Conservation (phyloP, 2,329 filamentous ascomycete genomes). For the Beauveria sp. region DNA sequence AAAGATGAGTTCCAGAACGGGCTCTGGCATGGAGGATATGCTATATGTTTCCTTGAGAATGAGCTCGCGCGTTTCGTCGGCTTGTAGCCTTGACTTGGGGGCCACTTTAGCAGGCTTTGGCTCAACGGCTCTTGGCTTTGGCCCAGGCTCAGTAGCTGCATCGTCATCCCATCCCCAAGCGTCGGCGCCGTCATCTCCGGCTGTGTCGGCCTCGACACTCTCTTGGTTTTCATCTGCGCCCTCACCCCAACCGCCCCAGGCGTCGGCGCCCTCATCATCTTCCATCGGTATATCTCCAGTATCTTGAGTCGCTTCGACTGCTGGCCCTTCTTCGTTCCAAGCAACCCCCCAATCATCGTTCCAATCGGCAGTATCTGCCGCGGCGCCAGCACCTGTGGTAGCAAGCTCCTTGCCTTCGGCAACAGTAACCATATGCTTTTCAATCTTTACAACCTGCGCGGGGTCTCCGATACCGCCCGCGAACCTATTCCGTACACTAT, state of each 20-base stretch:
- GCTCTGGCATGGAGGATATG: slow-evolving; percentile 79
- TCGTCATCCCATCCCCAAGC: slow-evolving; percentile 85
- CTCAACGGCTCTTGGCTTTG: slow-evolving; percentile 1
- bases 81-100: slow-evolving; percentile 16
- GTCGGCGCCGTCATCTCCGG: slow-evolving; percentile 45
- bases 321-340: slow-evolving; percentile 65
- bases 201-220: slow-evolving; percentile 13
- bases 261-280: slow-evolving; percentile 48
- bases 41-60: slow-evolving; percentile 79
- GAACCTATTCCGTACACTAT: slow-evolving; percentile 63
- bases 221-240: slow-evolving; percentile 21
- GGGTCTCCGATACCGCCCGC: slow-evolving; percentile 57
- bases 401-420: slow-evolving; percentile 58
- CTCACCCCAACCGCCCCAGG: slow-evolving; percentile 81
- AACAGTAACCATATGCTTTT: slow-evolving; percentile 70
- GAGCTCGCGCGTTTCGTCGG: slow-evolving; percentile 50
- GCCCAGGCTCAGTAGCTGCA: slow-evolving; percentile 17
- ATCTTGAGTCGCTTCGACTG: slow-evolving; percentile 16
- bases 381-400: slow-evolving; percentile 40
- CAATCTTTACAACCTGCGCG: slow-evolving; percentile 71
- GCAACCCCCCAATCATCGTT: slow-evolving; percentile 67
- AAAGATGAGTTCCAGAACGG: slow-evolving; percentile 61
- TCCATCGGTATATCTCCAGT: slow-evolving; percentile 11
- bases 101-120: slow-evolving; percentile 1
- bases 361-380: slow-evolving; percentile 56